Percentiles rank a stretch among this genome's conserved stretches.
phyloP scores from a whole-genome alignment of 2,329 filamentous ascomycete species.

The Alternaria longipes region DNA sequence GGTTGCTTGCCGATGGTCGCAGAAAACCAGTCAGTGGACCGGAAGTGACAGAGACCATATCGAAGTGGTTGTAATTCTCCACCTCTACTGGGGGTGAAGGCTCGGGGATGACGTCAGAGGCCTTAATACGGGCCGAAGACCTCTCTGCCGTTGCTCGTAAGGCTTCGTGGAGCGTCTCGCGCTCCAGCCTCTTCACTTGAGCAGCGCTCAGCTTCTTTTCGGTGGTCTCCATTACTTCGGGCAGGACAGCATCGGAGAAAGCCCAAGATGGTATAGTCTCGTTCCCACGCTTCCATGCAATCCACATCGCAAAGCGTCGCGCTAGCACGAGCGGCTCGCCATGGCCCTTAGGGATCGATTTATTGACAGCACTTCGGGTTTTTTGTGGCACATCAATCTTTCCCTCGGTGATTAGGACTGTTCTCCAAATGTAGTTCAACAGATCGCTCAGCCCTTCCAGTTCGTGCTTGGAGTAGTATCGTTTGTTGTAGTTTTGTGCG shows the following conservation, averaged over 20 bases:
- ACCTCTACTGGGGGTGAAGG: conserved; percentile 23
- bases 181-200: conserved; percentile 65
- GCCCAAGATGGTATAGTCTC: conserved; percentile 70
- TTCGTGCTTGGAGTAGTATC: conserved; percentile 71
- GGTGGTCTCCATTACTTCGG: conserved; percentile 46
- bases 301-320: conserved; percentile 70
- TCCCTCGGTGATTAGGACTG: conserved; percentile 68
- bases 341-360: conserved; percentile 69
- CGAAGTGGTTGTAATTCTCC: conserved; percentile 23
- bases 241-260: conserved; percentile 64
- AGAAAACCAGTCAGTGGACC: conserved; percentile 45
- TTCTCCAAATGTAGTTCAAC: conserved; percentile 68
- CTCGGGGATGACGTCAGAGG: conserved; percentile 28
- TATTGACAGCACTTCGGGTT: conserved; percentile 66
- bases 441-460: conserved; percentile 68
- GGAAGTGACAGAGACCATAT: conserved; percentile 24
- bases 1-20: conserved; percentile 49
- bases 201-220: conserved; percentile 66
- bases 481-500: conserved; percentile 64
- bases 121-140: conserved; percentile 51
- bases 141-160: conserved; percentile 55
- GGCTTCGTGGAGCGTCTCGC: conserved; percentile 58
- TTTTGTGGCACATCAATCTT: conserved; percentile 69
- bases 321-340: conserved; percentile 69
- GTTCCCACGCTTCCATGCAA: conserved; percentile 73